A percentile compares a stretch with the other conserved stretches of the same genome.
Conservation (phyloP, 1,284 basidiomycete species). For the Chalciporus sp. region DNA sequence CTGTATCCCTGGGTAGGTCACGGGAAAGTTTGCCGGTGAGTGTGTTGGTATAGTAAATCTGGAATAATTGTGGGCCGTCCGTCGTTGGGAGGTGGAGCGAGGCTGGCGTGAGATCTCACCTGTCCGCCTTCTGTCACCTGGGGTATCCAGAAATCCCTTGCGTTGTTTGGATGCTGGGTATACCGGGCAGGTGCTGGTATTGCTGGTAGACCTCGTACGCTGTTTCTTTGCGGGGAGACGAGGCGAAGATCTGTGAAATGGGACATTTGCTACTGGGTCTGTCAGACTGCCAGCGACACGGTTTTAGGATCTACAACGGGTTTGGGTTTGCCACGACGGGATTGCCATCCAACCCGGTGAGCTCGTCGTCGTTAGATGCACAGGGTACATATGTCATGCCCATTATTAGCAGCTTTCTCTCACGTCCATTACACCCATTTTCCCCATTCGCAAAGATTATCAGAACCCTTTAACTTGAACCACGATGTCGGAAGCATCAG, state of each 20-base stretch:
- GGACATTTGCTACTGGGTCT: constrained; percentile 18
- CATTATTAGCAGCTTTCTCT: constrained; percentile 7
- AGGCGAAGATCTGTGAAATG: constrained; percentile 10
- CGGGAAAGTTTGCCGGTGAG: constrained; percentile 32
- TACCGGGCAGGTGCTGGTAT: constrained; percentile 17
- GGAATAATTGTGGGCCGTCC: not conserved
- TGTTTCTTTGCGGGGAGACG: constrained; percentile 12
- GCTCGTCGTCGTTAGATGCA: constrained; percentile 12
- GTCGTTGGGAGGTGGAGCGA: not conserved
- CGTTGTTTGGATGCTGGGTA: constrained; percentile 4
- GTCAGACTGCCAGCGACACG: not conserved
- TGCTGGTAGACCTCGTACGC: constrained; percentile 33
- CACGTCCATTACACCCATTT: constrained; percentile 10
- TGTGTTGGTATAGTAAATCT: constrained; percentile 37
- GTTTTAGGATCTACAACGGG: too few species aligned
- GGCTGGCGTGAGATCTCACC: constrained; percentile 15
- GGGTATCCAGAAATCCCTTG: constrained; percentile 35
- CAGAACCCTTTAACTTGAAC: not conserved
- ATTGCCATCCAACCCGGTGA: constrained; percentile 11
- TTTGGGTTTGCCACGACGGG: too few species aligned
- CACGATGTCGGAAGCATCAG: constrained; percentile 26
- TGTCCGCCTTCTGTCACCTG: constrained; percentile 34
- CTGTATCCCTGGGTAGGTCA: constrained; percentile 30
- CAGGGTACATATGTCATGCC: constrained; percentile 21
- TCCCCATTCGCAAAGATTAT: constrained; percentile 4